Conservation (phyloP, 225 moss, liverwort and hornwort genomes). For the Anthoceros angustus region DNA sequence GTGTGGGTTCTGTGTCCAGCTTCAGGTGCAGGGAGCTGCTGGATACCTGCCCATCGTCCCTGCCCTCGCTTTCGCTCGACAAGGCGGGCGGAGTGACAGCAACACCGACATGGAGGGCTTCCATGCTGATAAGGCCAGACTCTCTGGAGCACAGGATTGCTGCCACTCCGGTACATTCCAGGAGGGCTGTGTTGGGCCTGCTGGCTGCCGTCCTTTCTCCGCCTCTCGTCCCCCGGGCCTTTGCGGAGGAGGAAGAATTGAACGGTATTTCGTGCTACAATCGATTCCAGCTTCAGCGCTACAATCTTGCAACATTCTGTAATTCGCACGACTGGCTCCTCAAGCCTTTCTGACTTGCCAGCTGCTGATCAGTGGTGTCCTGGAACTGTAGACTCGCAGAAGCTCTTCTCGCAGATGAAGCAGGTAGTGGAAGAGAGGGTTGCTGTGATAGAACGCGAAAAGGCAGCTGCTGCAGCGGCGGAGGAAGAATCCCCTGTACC, state of each 20-base stretch:
- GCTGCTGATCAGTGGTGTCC: not conserved
- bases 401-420: not conserved
- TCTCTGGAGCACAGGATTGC: no score
- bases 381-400: not conserved
- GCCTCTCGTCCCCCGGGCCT: not conserved
- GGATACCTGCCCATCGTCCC: not conserved
- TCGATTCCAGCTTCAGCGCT: not conserved
- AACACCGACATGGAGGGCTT: not conserved
- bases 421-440: not conserved
- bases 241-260: not conserved
- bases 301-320: not conserved
- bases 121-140: no score
- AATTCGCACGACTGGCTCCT: not conserved
- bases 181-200: not conserved
- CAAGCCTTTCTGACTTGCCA: not conserved
- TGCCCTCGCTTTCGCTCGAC: not conserved
- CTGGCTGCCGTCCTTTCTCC: not conserved
- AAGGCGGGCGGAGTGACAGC: not conserved
- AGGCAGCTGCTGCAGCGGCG: not conserved
- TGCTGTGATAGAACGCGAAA: not conserved
- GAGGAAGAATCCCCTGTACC: not conserved
- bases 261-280: not conserved
- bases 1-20: not conserved
- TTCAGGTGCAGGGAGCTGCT: constrained; percentile 1
- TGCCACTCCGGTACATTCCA: not conserved